phyloP scores from a whole-genome alignment of 345 rosid species.

The Eucalyptus leucophloia region DNA sequence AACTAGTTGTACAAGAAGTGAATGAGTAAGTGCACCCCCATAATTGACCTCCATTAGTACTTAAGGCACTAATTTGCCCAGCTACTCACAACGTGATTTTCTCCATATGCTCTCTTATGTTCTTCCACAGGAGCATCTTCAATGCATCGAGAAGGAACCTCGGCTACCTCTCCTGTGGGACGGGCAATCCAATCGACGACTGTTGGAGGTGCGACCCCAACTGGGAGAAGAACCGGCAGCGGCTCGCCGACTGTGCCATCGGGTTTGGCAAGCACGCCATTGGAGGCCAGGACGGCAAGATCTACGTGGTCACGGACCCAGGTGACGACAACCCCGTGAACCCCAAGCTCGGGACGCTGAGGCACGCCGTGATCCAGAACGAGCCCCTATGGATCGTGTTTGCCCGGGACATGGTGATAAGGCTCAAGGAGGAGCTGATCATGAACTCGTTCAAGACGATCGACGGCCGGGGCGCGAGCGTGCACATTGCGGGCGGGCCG shows the following conservation, averaged over 20 bases:
- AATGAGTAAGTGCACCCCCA: neutral
- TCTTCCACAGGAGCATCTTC: neutral
- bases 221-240: neutral
- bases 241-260: neutral
- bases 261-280: slow-evolving; percentile 9
- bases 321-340: neutral
- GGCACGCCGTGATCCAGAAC: slow-evolving; percentile 3
- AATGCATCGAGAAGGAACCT: slow-evolving; percentile 5
- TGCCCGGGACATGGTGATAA: slow-evolving; percentile 5
- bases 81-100: neutral
- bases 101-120: neutral
- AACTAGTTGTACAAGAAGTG: neutral
- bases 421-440: slow-evolving; percentile 5
- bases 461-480: slow-evolving; percentile 6
- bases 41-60: neutral
- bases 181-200: slow-evolving; percentile 6
- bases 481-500: slow-evolving; percentile 8
- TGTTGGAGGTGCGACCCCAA: slow-evolving; percentile 7
- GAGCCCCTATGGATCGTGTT: slow-evolving; percentile 9
- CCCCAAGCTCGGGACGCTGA: slow-evolving; percentile 6
- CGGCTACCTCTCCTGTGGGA: slow-evolving; percentile 2
- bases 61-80: neutral
- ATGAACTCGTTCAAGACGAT: slow-evolving; percentile 10
- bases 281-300: neutral
- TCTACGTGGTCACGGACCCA: neutral